These are phyloP conservation scores for Yamadazyma sp. DNA, from an alignment of 805 yeast species.

Conservation along the genomic window DNA sequence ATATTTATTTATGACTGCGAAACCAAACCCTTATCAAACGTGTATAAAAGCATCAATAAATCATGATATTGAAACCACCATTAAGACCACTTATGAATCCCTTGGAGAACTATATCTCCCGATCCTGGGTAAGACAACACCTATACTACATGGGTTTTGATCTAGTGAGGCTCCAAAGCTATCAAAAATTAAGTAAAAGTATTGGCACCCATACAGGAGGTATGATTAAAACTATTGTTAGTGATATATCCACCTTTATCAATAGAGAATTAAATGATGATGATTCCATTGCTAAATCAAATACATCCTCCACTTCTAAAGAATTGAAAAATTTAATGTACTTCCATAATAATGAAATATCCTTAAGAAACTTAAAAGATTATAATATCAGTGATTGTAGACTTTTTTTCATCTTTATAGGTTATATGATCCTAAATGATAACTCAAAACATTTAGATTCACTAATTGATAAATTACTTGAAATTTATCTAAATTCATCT, in stretches of 20 bases:
- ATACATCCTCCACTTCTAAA: constrained; percentile 11
- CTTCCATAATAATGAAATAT: constrained; percentile 14
- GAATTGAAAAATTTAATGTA: constrained; percentile 21
- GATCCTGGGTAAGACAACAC: constrained; percentile 31
- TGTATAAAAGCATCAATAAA: constrained; percentile 1
- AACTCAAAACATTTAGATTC: constrained; percentile 18
- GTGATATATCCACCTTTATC: constrained; percentile 30
- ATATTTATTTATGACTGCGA: constrained; percentile 6
- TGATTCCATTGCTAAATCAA: no score
- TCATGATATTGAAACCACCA: background rate
- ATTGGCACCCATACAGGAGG: constrained; percentile 31
- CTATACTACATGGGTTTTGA: constrained; percentile 34
- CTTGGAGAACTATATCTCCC: constrained; percentile 10
- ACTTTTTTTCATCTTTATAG: constrained; percentile 14
- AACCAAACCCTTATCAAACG: constrained; percentile 8
- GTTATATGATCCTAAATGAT: constrained; percentile 15
- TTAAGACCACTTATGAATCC: background rate
- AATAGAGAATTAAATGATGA: constrained; percentile 22
- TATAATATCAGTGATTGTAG: constrained; percentile 11
- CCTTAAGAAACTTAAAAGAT: background rate
- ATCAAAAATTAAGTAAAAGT: constrained; percentile 27
- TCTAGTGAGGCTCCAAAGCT: constrained; percentile 28
- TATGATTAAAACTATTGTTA: constrained; percentile 28
- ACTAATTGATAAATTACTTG: constrained; percentile 28
- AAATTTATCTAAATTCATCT: constrained; percentile 24